Percentiles rank a stretch among this genome's conserved stretches.
Conservation (phyloP, 2,329 filamentous ascomycete genomes). For the Colletotrichum australisinense region DNA sequence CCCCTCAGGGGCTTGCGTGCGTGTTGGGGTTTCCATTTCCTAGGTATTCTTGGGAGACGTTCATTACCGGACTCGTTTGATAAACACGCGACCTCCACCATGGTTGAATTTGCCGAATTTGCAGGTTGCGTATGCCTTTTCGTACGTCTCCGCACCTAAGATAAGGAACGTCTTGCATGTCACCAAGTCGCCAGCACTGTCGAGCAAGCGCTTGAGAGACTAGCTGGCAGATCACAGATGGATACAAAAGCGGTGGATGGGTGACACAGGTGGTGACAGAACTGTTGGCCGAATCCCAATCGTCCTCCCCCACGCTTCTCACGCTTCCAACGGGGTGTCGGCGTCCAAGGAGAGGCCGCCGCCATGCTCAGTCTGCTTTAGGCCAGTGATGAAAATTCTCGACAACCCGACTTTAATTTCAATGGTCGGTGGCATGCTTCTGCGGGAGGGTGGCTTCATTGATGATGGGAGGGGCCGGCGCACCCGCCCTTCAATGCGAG, state of each 20-base stretch:
- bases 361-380: conserved; percentile 6
- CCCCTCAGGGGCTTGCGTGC: neutral
- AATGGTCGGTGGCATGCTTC: neutral
- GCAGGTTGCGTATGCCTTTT: neutral
- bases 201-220: neutral
- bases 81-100: conserved; percentile 11
- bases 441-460: conserved; percentile 8
- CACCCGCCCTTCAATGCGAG: conserved; percentile 12
- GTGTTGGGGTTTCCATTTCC: neutral
- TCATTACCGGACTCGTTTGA: neutral
- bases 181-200: neutral
- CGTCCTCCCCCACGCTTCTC: neutral
- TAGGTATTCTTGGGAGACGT: neutral
- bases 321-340: conserved; percentile 14
- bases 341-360: conserved; percentile 7
- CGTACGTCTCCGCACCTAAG: neutral
- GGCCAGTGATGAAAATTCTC: neutral
- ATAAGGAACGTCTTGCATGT: neutral
- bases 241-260: neutral
- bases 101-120: neutral
- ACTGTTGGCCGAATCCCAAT: conserved; percentile 1
- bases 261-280: neutral
- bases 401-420: conserved; percentile 1
- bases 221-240: neutral
- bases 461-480: conserved; percentile 13